phyloP scores from a whole-genome alignment of 805 yeast genomes.

The Clavispora asparagi region DNA sequence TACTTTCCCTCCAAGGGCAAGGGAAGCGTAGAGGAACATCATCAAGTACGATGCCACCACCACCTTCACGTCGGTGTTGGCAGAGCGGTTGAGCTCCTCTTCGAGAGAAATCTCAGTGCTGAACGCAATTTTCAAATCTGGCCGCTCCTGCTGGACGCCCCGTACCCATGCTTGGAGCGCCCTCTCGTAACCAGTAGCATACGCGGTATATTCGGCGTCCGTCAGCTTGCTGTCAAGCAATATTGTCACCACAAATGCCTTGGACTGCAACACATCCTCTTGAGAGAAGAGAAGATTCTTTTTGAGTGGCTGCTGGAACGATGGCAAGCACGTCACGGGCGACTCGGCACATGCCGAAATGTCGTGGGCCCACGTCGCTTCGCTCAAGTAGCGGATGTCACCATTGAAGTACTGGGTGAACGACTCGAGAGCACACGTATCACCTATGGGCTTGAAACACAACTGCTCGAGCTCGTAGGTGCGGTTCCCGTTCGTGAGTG shows the following conservation, averaged over 20 bases:
- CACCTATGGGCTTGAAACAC: slow-evolving; percentile 81
- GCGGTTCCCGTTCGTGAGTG: slow-evolving; percentile 20
- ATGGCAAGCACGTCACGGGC: slow-evolving; percentile 87
- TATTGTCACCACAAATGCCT: slow-evolving; percentile 74
- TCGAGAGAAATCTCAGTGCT: slow-evolving; percentile 81
- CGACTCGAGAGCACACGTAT: slow-evolving; percentile 77
- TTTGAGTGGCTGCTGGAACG: slow-evolving; percentile 85
- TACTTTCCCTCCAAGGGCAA: slow-evolving; percentile 65
- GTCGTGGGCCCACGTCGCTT: slow-evolving; percentile 50
- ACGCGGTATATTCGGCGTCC: slow-evolving; percentile 33
- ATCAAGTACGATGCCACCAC: slow-evolving; percentile 69
- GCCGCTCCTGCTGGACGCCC: slow-evolving; percentile 41
- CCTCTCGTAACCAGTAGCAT: slow-evolving; percentile 64
- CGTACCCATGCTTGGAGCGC: slow-evolving; percentile 52
- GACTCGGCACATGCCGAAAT: slow-evolving; percentile 61
- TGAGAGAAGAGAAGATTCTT: slow-evolving; percentile 57
- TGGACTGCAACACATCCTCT: slow-evolving; percentile 50
- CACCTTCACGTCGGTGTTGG: slow-evolving; percentile 71
- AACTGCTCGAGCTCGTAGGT: slow-evolving; percentile 47
- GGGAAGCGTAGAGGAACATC: slow-evolving; percentile 85
- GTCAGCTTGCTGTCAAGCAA: slow-evolving; percentile 51
- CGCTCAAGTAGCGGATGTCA: slow-evolving; percentile 43
- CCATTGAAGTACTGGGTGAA: slow-evolving; percentile 85
- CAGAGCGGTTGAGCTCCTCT: slow-evolving; percentile 75
- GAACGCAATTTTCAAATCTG: slow-evolving; percentile 63